A percentile compares a stretch with the other conserved stretches of the same genome.
Evolutionary conservation across 495 filamentous ascomycete genomes (phyloP).

Genomic region (Aspergillus sparsus): DNA sequence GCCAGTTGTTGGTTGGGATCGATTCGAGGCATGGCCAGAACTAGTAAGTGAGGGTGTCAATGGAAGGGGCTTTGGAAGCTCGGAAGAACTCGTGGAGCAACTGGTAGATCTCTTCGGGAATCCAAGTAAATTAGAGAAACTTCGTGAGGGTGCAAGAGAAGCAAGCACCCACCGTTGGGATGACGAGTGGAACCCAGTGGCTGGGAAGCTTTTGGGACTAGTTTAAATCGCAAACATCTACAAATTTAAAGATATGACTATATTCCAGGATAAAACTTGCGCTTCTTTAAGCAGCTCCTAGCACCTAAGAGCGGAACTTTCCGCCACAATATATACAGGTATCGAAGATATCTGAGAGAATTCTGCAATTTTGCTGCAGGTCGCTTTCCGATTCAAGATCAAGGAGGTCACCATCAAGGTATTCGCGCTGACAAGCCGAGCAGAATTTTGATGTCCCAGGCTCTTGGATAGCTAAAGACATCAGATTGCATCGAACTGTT

Average conservation of each 20-base stretch:
- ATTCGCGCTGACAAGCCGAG: conserved; percentile 49
- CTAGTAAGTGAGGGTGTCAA: conserved; percentile 84
- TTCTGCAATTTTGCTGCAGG: conserved; percentile 24
- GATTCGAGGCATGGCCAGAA: conserved; percentile 84
- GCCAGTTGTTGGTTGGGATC: conserved; percentile 82
- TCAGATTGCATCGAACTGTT: conserved; percentile 56
- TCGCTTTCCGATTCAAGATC: conserved; percentile 19
- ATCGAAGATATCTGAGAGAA: conserved; percentile 51
- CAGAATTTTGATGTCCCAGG: conserved; percentile 58
- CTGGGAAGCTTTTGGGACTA: conserved; percentile 69
- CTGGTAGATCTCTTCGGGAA: conserved; percentile 64
- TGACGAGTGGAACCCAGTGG: conserved; percentile 86
- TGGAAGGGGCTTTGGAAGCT: conserved; percentile 74
- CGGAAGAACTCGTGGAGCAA: conserved; percentile 57
- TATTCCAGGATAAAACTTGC: neutral
- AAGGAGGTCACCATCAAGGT: conserved; percentile 48
- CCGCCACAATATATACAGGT: conserved; percentile 56
- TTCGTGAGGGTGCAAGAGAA: conserved; percentile 72
- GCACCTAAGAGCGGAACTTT: conserved; percentile 42
- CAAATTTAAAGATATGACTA: neutral
- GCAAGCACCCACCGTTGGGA: conserved; percentile 86
- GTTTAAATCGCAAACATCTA: conserved; percentile 13
- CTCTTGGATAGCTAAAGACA: conserved; percentile 55
- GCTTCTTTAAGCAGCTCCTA: neutral
- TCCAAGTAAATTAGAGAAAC: conserved; percentile 52